These are phyloP conservation scores for Schwanniomyces yamadae DNA, from an alignment of 805 yeast species.

Conservation along the genomic window DNA sequence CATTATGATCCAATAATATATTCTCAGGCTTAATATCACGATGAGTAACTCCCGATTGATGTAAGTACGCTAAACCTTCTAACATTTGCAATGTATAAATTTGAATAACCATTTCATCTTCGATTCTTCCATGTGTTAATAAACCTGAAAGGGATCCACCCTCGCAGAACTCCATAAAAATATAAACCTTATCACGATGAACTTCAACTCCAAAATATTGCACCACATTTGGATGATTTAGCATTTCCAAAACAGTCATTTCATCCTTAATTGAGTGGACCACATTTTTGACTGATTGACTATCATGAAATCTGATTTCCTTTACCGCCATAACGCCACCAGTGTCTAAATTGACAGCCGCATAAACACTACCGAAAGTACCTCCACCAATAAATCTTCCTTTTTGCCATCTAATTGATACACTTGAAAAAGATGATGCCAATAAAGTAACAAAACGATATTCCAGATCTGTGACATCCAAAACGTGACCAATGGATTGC, in stretches of 20 bases:
- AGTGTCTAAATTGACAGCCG: slow-evolving; percentile 88
- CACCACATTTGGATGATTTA: slow-evolving; percentile 94
- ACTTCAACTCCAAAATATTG: slow-evolving; percentile 97
- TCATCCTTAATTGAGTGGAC: slow-evolving; percentile 92
- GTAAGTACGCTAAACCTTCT: slow-evolving; percentile 93
- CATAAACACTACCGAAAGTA: slow-evolving; percentile 90
- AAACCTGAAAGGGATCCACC: slow-evolving; percentile 89
- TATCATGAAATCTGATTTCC: slow-evolving; percentile 87
- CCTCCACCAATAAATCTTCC: slow-evolving; percentile 94
- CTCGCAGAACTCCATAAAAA: slow-evolving; percentile 97
- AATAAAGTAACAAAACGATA: slow-evolving; percentile 82
- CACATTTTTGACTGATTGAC: slow-evolving; percentile 77
- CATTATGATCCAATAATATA: slow-evolving; percentile 83
- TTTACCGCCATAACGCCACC: slow-evolving; percentile 97
- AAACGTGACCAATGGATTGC: slow-evolving; percentile 73
- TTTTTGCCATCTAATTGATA: slow-evolving; percentile 96
- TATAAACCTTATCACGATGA: slow-evolving; percentile 90
- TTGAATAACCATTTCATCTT: slow-evolving; percentile 90
- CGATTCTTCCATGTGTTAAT: slow-evolving; percentile 89
- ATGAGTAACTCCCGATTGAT: slow-evolving; percentile 93
- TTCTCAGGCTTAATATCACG: slow-evolving; percentile 97
- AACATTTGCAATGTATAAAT: slow-evolving; percentile 88
- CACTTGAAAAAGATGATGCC: slow-evolving; percentile 85
- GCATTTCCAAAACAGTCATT: slow-evolving; percentile 92
- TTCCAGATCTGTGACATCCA: slow-evolving; percentile 84